These are phyloP conservation scores for Canna indica DNA, from an alignment of 176 grass and related monocot genomes.

Conservation along the genomic window DNA sequence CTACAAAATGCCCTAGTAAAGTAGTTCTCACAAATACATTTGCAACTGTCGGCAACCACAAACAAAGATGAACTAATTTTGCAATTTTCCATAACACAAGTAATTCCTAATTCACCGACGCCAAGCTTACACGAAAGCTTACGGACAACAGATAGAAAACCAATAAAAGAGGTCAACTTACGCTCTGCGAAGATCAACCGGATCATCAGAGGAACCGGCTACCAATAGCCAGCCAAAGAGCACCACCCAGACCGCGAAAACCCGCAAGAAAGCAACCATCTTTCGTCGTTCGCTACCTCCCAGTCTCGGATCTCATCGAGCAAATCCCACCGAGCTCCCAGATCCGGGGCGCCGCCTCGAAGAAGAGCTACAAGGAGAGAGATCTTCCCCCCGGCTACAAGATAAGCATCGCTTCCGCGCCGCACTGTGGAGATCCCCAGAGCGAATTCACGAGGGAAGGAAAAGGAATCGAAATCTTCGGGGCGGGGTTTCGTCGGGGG, in stretches of 20 bases:
- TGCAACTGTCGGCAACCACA: not conserved
- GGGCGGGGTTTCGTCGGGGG: not conserved
- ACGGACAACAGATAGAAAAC: not conserved
- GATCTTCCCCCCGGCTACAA: not conserved
- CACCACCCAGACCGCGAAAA: conserved; percentile 2
- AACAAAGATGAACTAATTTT: not conserved
- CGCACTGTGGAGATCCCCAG: not conserved
- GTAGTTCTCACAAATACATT: not conserved
- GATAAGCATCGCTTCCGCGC: not conserved
- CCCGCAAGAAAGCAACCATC: not conserved
- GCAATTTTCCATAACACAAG: not conserved
- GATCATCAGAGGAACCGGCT: not conserved
- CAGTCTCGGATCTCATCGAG: not conserved
- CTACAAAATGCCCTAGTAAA: not conserved
- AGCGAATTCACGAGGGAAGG: not conserved
- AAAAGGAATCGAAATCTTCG: not conserved
- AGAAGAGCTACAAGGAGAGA: not conserved
- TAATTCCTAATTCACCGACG: not conserved
- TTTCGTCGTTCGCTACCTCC: not conserved
- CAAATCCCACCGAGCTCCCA: not conserved
- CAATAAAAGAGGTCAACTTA: conserved; percentile 1
- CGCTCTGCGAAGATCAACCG: conserved; percentile 10
- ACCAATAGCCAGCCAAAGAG: not conserved
- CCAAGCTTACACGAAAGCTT: too few species aligned
- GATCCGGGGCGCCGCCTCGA: not conserved